Evolutionary conservation across 2,329 filamentous ascomycete genomes (phyloP).

Genomic region (Colletotrichum nymphaeae): DNA sequence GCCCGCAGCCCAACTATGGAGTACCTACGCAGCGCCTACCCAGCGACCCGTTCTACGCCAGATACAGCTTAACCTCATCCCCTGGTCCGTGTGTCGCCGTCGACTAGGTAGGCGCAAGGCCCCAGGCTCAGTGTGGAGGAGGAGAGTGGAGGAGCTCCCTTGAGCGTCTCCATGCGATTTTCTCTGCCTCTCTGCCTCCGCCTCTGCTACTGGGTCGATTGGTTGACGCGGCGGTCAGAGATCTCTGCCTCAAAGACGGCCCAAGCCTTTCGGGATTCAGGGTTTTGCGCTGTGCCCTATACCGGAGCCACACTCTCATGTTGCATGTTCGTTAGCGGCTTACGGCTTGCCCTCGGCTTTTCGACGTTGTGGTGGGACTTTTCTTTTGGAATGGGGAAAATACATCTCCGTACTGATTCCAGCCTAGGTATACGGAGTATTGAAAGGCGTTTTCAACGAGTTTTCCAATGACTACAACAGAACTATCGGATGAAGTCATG

Average conservation of each 20-base stretch:
- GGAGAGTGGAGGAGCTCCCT: neutral
- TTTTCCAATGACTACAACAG: neutral
- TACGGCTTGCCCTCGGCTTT: neutral
- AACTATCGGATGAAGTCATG: neutral
- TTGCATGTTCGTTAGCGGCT: slow-evolving; percentile 4
- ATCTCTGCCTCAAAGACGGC: slow-evolving; percentile 10
- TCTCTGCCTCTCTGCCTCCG: slow-evolving; percentile 1
- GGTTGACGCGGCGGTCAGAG: neutral
- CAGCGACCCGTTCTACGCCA: slow-evolving; percentile 16
- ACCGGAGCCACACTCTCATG: slow-evolving; percentile 14
- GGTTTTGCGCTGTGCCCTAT: neutral
- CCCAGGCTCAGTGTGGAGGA: slow-evolving; percentile 22
- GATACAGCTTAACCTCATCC: slow-evolving; percentile 19
- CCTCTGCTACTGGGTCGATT: neutral
- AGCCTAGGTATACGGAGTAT: neutral
- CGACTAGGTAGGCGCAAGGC: neutral
- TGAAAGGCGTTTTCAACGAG: neutral
- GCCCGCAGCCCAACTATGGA: neutral
- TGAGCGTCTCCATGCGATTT: neutral
- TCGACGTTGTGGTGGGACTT: neutral
- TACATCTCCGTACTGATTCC: neutral
- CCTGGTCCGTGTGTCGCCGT: slow-evolving; percentile 9
- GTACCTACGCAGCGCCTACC: neutral
- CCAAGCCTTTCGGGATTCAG: slow-evolving; percentile 12
- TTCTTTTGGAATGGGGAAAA: neutral